These are phyloP conservation scores for Podospora sp. DNA, from an alignment of 495 filamentous ascomycete species.

Conservation along the genomic window DNA sequence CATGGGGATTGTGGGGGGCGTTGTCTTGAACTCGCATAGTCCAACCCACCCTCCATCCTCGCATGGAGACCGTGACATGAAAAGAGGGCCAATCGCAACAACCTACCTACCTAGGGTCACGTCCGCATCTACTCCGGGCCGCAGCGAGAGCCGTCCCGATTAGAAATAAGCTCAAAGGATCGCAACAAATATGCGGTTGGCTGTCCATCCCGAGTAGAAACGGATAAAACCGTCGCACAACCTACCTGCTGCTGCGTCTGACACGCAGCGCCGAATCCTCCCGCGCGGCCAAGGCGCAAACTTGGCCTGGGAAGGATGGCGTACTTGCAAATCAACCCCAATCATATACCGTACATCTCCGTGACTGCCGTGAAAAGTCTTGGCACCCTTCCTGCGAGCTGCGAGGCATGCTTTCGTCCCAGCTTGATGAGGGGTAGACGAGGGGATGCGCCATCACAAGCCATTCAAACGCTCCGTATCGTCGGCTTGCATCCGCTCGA, in stretches of 20 bases:
- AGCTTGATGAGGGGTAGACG: neutral
- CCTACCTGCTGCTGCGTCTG: neutral
- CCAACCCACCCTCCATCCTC: neutral
- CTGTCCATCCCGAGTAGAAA: neutral
- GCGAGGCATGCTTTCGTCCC: neutral
- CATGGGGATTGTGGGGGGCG: neutral
- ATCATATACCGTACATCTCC: neutral
- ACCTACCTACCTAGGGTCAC: no score
- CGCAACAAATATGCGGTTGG: neutral
- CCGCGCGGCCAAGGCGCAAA: neutral
- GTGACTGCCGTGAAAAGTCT: neutral
- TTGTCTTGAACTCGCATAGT: neutral
- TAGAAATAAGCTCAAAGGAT: neutral
- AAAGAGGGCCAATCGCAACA: neutral
- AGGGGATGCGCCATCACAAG: neutral
- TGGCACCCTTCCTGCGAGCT: neutral
- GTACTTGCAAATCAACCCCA: neutral
- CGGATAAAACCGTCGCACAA: neutral
- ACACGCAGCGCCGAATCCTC: neutral
- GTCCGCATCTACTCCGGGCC: no score
- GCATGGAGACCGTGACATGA: neutral
- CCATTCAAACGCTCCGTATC: neutral
- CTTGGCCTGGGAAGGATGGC: neutral
- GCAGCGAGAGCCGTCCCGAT: no score
- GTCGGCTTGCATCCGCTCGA: neutral